A percentile compares a stretch with the other conserved stretches of the same genome.
These are phyloP conservation scores for Backusella westeae DNA, from an alignment of 192 early-diverging fungal genomes.

Conservation along the genomic window DNA sequence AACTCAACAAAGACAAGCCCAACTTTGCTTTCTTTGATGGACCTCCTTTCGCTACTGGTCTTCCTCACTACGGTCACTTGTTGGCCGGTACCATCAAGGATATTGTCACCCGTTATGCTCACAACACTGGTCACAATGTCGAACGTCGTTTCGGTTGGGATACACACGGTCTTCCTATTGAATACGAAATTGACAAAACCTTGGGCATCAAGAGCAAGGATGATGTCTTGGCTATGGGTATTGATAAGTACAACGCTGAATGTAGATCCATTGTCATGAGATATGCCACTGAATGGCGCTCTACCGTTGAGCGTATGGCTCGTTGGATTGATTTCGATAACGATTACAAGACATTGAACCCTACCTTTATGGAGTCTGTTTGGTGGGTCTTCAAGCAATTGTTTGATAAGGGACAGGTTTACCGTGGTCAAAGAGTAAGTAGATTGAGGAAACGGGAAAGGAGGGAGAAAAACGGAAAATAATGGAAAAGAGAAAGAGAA, in stretches of 20 bases:
- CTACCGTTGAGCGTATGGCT: constrained; percentile 92
- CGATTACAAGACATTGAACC: constrained; percentile 98
- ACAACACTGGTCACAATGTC: constrained; percentile 93
- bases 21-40: constrained; percentile 97
- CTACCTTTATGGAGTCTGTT: constrained; percentile 96
- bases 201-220: constrained; percentile 82
- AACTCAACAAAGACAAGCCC: constrained; percentile 86
- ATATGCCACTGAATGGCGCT: constrained; percentile 90
- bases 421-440: constrained; percentile 74
- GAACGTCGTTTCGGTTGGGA: constrained; percentile 99
- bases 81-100: constrained; percentile 99
- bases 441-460: background rate
- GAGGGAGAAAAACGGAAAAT: background rate
- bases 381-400: constrained; percentile 99
- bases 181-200: constrained; percentile 96
- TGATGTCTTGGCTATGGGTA: constrained; percentile 91
- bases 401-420: constrained; percentile 92
- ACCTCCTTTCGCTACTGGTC: constrained; percentile 97
- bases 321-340: constrained; percentile 99
- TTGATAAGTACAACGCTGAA: constrained; percentile 96
- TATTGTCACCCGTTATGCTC: constrained; percentile 95
- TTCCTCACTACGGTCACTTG: constrained; percentile 98
- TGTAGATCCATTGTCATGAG: constrained; percentile 97
- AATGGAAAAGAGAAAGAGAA: no score
- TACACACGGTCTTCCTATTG: constrained; percentile 83